These are phyloP conservation scores for Bassia scoparia DNA, from an alignment of 148 eudicot genomes.

Conservation along the genomic window DNA sequence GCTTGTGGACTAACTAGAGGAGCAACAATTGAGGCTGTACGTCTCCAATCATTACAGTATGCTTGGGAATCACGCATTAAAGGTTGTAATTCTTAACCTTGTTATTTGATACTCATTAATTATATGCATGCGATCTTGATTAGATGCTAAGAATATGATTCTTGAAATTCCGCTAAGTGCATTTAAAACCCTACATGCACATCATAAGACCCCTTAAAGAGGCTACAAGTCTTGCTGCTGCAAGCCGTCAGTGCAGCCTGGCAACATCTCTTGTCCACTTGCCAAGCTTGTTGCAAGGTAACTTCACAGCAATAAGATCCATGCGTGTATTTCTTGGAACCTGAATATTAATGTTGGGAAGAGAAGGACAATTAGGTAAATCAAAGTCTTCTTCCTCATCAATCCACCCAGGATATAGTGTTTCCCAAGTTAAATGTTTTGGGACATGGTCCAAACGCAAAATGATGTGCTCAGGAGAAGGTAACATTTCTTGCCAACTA, in stretches of 20 bases:
- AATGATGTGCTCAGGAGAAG: slow-evolving; percentile 64
- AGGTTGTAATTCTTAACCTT: no score
- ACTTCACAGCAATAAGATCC: slow-evolving; percentile 80
- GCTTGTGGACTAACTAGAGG: no score
- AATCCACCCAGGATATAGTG: slow-evolving; percentile 93
- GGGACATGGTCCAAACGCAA: slow-evolving; percentile 54
- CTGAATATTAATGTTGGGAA: slow-evolving; percentile 61
- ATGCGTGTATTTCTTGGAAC: slow-evolving; percentile 69
- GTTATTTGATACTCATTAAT: no score
- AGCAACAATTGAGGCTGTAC: no score
- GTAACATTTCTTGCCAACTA: slow-evolving; percentile 56
- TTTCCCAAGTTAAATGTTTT: slow-evolving; percentile 64
- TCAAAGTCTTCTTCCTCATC: slow-evolving; percentile 90
- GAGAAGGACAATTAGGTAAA: slow-evolving; percentile 62
- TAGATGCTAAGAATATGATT: no score
- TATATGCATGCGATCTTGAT: no score
- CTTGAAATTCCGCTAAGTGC: no score
- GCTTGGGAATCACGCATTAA: no score
- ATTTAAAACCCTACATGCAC: no score
- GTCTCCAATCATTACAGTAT: no score
- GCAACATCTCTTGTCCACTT: slow-evolving; percentile 83
- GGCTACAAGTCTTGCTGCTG: slow-evolving; percentile 77
- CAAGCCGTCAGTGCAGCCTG: slow-evolving; percentile 80
- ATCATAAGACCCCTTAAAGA: slow-evolving; percentile 57
- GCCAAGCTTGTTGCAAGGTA: slow-evolving; percentile 70